phyloP scores from a whole-genome alignment of 2,329 filamentous ascomycete genomes.

The Aspergillus hiratsukae region DNA sequence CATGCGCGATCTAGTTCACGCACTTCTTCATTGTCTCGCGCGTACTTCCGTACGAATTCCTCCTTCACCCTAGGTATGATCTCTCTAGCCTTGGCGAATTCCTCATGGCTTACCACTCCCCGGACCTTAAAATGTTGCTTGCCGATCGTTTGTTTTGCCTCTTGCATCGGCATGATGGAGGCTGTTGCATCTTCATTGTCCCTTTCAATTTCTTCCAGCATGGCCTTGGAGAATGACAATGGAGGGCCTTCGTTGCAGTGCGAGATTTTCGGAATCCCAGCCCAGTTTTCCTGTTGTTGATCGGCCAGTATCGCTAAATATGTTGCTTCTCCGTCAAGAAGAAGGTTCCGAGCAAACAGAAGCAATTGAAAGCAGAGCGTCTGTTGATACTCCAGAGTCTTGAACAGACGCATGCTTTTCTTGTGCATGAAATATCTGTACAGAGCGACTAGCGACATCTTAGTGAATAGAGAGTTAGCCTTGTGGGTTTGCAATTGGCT shows the following conservation, averaged over 20 bases:
- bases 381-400: slow-evolving; percentile 28
- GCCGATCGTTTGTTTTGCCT: slow-evolving; percentile 19
- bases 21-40: slow-evolving; percentile 3
- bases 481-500: slow-evolving; percentile 16
- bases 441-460: slow-evolving; percentile 25
- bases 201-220: slow-evolving; percentile 20
- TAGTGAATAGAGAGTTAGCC: slow-evolving; percentile 22
- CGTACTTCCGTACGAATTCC: slow-evolving; percentile 2
- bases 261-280: slow-evolving; percentile 14
- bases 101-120: slow-evolving; percentile 4
- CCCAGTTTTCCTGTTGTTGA: slow-evolving; percentile 22
- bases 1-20: slow-evolving; percentile 1
- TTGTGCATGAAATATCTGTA: slow-evolving; percentile 18
- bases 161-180: slow-evolving; percentile 25
- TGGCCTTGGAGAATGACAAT: slow-evolving; percentile 1
- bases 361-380: slow-evolving; percentile 25
- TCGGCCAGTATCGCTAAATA: slow-evolving; percentile 20
- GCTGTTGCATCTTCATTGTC: slow-evolving; percentile 20
- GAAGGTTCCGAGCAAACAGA: slow-evolving; percentile 28
- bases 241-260: background rate
- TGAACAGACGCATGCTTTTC: slow-evolving; percentile 22
- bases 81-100: slow-evolving; percentile 1
- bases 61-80: background rate
- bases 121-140: slow-evolving; percentile 3
- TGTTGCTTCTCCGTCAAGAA: slow-evolving; percentile 31